These are phyloP conservation scores for Globisporangium nagaii DNA, from an alignment of 352 stramenopile genomes.

Conservation along the genomic window DNA sequence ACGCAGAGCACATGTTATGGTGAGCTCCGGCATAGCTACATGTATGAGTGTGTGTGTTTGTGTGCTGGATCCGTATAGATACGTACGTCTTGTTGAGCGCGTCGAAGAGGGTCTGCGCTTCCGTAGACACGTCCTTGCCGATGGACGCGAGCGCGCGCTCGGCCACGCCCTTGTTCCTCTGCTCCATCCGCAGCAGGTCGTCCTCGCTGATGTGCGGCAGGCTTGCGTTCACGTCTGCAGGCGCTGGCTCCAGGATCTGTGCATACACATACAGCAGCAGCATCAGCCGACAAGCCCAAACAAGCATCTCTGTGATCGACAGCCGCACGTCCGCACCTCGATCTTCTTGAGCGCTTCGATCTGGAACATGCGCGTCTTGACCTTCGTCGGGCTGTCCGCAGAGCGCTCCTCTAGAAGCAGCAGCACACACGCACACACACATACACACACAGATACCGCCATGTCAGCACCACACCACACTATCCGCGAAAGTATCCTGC, in stretches of 20 bases:
- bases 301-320: not conserved
- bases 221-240: slow-evolving; percentile 33
- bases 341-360: slow-evolving; percentile 66
- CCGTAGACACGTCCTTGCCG: slow-evolving; percentile 58
- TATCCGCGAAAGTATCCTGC: not conserved
- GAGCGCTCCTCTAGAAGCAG: slow-evolving; percentile 41
- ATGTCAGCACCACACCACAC: not conserved
- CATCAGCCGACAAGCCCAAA: too few relatives aligned
- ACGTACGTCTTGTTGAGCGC: slow-evolving; percentile 86
- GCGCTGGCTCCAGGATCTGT: slow-evolving; percentile 46
- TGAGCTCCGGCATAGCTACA: not conserved
- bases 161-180: slow-evolving; percentile 64
- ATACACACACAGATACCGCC: not conserved
- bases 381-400: slow-evolving; percentile 34
- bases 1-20: not conserved
- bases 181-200: slow-evolving; percentile 66
- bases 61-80: too few relatives aligned
- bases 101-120: slow-evolving; percentile 82
- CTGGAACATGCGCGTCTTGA: slow-evolving; percentile 71
- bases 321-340: slow-evolving; percentile 19
- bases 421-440: not conserved
- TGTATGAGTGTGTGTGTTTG: too few relatives aligned
- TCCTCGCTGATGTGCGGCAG: slow-evolving; percentile 59
- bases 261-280: not conserved
- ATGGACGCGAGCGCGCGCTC: slow-evolving; percentile 76